Evolutionary conservation across 2,329 filamentous ascomycete species (phyloP).

Genomic region (Aspergillus hortae): DNA sequence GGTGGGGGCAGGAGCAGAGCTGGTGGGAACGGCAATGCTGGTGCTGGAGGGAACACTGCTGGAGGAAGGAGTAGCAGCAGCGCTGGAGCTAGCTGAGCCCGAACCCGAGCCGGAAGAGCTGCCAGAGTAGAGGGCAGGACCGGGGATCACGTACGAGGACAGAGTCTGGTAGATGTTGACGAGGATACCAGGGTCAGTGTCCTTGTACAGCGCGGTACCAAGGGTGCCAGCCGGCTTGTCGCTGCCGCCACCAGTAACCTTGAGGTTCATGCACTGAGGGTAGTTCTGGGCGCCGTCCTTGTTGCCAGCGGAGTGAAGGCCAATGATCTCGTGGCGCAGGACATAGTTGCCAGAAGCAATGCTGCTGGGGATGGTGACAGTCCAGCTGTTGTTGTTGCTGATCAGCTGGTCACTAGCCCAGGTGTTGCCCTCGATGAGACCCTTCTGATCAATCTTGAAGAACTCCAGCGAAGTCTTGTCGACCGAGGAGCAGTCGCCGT

Average conservation of each 20-base stretch:
- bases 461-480: slow-evolving; percentile 54
- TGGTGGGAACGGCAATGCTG: slow-evolving; percentile 3
- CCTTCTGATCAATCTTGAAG: slow-evolving; percentile 61
- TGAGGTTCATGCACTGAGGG: slow-evolving; percentile 58
- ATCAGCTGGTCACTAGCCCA: slow-evolving; percentile 58
- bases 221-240: slow-evolving; percentile 46
- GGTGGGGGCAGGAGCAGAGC: slow-evolving; percentile 11
- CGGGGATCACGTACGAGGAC: slow-evolving; percentile 50
- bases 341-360: slow-evolving; percentile 53
- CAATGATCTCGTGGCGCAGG: slow-evolving; percentile 55
- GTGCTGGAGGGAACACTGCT: slow-evolving; percentile 8
- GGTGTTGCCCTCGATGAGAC: slow-evolving; percentile 46
- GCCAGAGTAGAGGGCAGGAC: slow-evolving; percentile 40
- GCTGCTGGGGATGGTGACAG: slow-evolving; percentile 45
- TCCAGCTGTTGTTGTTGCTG: slow-evolving; percentile 50
- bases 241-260: slow-evolving; percentile 55
- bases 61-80: slow-evolving; percentile 6
- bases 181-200: slow-evolving; percentile 55
- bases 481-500: slow-evolving; percentile 54
- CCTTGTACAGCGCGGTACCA: slow-evolving; percentile 56
- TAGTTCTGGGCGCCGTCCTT: slow-evolving; percentile 52
- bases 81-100: slow-evolving; percentile 9
- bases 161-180: slow-evolving; percentile 57
- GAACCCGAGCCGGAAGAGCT: slow-evolving; percentile 19
- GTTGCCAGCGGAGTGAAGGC: slow-evolving; percentile 46